Conservation (phyloP, 2,329 filamentous ascomycete genomes). For the Fusarium neocosmosporiellum region DNA sequence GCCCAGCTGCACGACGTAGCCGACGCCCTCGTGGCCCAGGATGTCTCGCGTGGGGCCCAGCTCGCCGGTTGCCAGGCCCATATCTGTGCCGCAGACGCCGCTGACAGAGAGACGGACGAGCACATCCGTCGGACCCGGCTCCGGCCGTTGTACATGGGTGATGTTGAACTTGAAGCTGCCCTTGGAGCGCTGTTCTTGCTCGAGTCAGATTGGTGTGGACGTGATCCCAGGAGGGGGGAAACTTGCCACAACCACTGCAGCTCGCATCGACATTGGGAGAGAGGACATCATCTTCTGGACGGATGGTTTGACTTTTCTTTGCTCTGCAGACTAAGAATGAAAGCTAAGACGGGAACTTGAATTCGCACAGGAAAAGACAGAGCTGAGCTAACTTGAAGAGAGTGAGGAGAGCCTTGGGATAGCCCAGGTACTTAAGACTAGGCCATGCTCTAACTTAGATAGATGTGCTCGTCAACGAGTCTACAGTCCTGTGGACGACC, state of each 20-base stretch:
- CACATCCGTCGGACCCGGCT: not conserved
- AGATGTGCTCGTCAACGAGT: not conserved
- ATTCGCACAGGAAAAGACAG: not conserved
- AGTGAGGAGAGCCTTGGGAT: not conserved
- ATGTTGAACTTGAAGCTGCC: not conserved
- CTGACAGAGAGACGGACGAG: conserved; percentile 4
- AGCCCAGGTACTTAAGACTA: not conserved
- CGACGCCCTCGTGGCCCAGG: conserved; percentile 20
- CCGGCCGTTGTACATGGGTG: not conserved
- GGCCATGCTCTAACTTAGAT: not conserved
- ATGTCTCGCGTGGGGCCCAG: conserved; percentile 11
- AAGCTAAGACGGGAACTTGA: not conserved
- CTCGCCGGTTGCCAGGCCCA: conserved; percentile 10
- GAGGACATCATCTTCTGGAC: not conserved
- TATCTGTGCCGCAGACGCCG: conserved; percentile 19
- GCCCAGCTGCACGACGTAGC: conserved; percentile 1
- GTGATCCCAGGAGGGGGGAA: not conserved
- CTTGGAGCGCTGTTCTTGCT: not conserved
- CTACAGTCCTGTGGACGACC: not conserved
- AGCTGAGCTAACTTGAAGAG: not conserved
- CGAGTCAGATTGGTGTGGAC: not conserved
- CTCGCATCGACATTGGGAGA: not conserved
- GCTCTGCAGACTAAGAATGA: not conserved
- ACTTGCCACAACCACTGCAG: not conserved
- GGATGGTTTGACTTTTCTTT: not conserved